Conservation (phyloP, 116 monocot genomes). For the Phalaenopsis hybrid region DNA sequence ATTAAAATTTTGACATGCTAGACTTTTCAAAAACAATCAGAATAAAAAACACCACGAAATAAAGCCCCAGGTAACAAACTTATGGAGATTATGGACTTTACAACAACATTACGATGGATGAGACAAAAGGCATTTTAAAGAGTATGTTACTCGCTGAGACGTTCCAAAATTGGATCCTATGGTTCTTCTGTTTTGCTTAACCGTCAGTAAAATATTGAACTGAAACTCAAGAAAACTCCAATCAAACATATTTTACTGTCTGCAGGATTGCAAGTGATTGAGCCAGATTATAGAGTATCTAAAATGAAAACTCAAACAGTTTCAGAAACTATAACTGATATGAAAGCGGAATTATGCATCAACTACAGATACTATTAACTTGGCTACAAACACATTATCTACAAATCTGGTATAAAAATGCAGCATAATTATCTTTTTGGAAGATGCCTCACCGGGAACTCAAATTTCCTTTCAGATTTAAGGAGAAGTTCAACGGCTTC, state of each 20-base stretch:
- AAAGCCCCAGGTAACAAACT: background rate
- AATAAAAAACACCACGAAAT: background rate
- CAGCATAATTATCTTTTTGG: background rate
- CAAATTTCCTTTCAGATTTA: slow-evolving; percentile 84
- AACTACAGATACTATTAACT: background rate
- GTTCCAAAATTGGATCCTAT: background rate
- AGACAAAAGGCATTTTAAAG: background rate
- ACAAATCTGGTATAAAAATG: background rate
- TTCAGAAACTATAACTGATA: background rate
- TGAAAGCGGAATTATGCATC: no score
- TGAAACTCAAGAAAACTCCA: background rate
- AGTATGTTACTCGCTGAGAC: background rate
- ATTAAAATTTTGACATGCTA: background rate
- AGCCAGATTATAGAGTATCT: background rate
- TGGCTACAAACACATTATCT: slow-evolving; percentile 3
- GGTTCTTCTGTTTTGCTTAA: background rate
- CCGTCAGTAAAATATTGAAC: background rate
- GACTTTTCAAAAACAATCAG: background rate
- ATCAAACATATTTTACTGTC: background rate
- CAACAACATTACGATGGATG: background rate
- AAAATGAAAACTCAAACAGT: background rate
- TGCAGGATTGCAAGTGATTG: background rate
- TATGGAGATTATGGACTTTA: background rate
- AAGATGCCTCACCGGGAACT: slow-evolving; percentile 71
- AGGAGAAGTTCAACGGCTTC: slow-evolving; percentile 82